phyloP scores from a whole-genome alignment of 2,329 filamentous ascomycete species.

The Aureobasidium sp. region DNA sequence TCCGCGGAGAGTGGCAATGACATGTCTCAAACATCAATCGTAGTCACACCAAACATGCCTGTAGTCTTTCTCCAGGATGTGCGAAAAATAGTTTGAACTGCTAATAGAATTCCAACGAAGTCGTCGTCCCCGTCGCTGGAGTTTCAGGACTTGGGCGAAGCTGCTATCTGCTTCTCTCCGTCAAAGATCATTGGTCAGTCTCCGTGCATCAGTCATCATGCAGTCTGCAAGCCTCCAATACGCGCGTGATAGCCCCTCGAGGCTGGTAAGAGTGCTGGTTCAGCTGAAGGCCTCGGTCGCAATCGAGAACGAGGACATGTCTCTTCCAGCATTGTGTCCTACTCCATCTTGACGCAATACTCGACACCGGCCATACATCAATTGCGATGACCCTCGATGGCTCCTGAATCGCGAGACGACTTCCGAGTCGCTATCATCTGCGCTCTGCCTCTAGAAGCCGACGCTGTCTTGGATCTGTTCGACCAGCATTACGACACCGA shows the following conservation, averaged over 20 bases:
- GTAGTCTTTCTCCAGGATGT: background rate
- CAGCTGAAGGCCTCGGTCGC: background rate
- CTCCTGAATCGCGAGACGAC: conserved; percentile 14
- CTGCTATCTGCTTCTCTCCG: too few species aligned
- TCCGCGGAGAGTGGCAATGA: background rate
- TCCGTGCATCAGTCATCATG: background rate
- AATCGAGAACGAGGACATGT: background rate
- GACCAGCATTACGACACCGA: conserved; percentile 18
- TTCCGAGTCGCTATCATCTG: conserved; percentile 27
- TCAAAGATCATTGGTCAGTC: too few species aligned
- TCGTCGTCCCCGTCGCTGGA: too few species aligned
- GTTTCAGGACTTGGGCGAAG: too few species aligned
- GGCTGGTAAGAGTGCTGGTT: background rate
- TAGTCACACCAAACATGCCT: background rate
- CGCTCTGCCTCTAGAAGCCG: conserved; percentile 25
- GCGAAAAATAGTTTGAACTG: too few species aligned
- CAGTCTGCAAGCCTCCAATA: conserved; percentile 1
- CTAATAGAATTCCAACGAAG: too few species aligned
- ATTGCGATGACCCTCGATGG: background rate
- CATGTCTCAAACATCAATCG: background rate
- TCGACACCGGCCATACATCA: background rate
- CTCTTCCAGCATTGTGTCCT: background rate
- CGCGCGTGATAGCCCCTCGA: background rate
- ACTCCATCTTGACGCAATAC: background rate
- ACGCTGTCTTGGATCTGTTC: conserved; percentile 25